These are phyloP conservation scores for Lodderomyces theae DNA, from an alignment of 1,139 yeast genomes.

Conservation along the genomic window DNA sequence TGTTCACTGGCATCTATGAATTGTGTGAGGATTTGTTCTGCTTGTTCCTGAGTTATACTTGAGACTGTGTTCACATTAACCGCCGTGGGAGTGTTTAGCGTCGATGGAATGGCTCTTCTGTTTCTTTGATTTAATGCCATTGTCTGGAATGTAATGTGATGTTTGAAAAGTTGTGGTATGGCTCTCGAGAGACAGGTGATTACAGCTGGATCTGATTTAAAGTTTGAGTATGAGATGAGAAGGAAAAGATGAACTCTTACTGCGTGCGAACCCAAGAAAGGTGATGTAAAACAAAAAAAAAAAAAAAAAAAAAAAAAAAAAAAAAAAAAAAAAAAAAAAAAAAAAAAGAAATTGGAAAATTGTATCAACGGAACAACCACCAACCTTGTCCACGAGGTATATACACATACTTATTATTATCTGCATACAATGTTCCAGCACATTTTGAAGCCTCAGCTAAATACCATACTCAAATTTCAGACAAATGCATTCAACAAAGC, in stretches of 20 bases:
- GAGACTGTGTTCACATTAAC: conserved; percentile 32
- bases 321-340: conserved; percentile 1
- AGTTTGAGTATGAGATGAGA: too few species aligned
- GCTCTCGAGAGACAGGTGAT: too few species aligned
- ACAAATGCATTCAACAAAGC: background rate
- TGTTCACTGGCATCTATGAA: conserved; percentile 44
- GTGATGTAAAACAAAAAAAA: too few species aligned
- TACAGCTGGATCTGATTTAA: too few species aligned
- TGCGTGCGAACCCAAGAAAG: too few species aligned
- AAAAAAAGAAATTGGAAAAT: conserved; percentile 4
- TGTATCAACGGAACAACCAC: background rate
- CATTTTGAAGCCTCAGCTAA: conserved; percentile 11
- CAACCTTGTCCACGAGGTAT: too few species aligned
- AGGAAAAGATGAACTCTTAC: too few species aligned
- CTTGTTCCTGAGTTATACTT: conserved; percentile 35
- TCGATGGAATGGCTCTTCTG: conserved; percentile 41
- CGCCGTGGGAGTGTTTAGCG: conserved; percentile 51
- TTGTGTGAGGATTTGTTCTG: conserved; percentile 44
- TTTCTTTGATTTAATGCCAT: conserved; percentile 29
- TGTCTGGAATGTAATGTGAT: background rate
- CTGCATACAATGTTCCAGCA: conserved; percentile 12
- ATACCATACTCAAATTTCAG: conserved; percentile 7
- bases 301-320: too few species aligned
- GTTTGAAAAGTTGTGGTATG: too few species aligned
- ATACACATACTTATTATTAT: too few species aligned